Evolutionary conservation across 805 yeast species (phyloP).

Genomic region (Saccharomycopsis sp.): DNA sequence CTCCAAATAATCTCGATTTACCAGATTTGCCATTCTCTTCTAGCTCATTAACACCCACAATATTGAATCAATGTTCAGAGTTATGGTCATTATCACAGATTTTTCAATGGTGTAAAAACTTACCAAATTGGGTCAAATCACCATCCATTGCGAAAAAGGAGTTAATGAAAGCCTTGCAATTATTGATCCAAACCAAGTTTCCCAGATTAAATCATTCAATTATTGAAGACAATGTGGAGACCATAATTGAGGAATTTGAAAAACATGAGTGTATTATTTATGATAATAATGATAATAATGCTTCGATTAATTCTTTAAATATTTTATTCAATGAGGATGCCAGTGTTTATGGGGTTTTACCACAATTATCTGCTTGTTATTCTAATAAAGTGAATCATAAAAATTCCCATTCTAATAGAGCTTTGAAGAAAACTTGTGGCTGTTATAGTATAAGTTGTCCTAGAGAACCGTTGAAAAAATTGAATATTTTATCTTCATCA

Average conservation of each 20-base stretch:
- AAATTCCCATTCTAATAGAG: slow-evolving; percentile 10
- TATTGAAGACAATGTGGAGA: slow-evolving; percentile 40
- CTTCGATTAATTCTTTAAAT: not conserved
- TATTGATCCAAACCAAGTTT: slow-evolving; percentile 39
- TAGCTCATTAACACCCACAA: slow-evolving; percentile 35
- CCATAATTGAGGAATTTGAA: slow-evolving; percentile 34
- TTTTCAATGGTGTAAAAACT: slow-evolving; percentile 44
- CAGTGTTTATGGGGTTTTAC: slow-evolving; percentile 28
- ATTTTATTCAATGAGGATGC: slow-evolving; percentile 21
- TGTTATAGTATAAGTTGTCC: slow-evolving; percentile 18
- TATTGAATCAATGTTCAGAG: slow-evolving; percentile 35
- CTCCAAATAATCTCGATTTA: slow-evolving; percentile 25
- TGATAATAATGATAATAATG: not conserved
- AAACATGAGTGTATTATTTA: slow-evolving; percentile 29
- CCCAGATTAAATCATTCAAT: slow-evolving; percentile 40
- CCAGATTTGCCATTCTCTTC: slow-evolving; percentile 52
- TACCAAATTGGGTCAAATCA: slow-evolving; percentile 44
- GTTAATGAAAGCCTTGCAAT: slow-evolving; percentile 41
- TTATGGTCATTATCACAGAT: slow-evolving; percentile 39
- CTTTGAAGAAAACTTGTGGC: slow-evolving; percentile 1
- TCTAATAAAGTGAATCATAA: slow-evolving; percentile 13
- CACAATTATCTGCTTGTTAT: slow-evolving; percentile 27
- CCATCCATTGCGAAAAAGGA: slow-evolving; percentile 39
- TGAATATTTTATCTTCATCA: slow-evolving; percentile 1
- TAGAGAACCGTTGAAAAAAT: slow-evolving; percentile 6